These are phyloP conservation scores for Trypanosoma conorhini DNA, from an alignment of 208 protist genomes.

Conservation along the genomic window DNA sequence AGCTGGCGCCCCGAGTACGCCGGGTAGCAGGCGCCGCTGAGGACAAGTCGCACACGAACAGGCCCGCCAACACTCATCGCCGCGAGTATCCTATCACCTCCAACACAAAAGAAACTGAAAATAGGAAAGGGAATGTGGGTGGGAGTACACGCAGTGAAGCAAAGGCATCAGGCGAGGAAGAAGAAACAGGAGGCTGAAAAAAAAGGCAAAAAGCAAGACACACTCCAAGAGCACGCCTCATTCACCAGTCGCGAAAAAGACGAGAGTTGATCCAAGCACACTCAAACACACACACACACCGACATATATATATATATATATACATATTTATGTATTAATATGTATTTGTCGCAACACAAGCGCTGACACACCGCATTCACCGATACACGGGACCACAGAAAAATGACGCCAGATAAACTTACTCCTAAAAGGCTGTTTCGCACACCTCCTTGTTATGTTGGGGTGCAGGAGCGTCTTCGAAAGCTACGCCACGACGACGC, in stretches of 20 bases:
- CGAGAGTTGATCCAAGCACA: no score
- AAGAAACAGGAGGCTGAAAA: not conserved
- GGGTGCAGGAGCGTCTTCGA: constrained; percentile 58
- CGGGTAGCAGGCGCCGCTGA: constrained; percentile 63
- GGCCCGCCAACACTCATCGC: constrained; percentile 8
- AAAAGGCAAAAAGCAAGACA: not conserved
- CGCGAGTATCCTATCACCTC: not conserved
- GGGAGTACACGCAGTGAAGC: not conserved
- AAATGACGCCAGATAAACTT: constrained; percentile 7
- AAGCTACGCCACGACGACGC: constrained; percentile 41
- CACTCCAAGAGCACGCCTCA: not conserved
- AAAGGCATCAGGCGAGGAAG: not conserved
- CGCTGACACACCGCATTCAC: not conserved
- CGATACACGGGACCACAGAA: constrained; percentile 24
- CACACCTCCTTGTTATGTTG: constrained; percentile 10
- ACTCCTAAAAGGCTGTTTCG: constrained; percentile 16
- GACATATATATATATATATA: constrained; percentile 12
- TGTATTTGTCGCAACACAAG: not conserved
- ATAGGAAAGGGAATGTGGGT: not conserved
- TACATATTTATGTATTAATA: constrained; percentile 8
- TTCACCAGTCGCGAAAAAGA: not conserved
- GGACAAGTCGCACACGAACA: constrained; percentile 62
- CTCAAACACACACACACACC: not conserved
- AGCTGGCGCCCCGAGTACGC: constrained; percentile 69
- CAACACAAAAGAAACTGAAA: constrained; percentile 1